Evolutionary conservation across 805 yeast species (phyloP).

Genomic region (Suhomyces kilbournensis): DNA sequence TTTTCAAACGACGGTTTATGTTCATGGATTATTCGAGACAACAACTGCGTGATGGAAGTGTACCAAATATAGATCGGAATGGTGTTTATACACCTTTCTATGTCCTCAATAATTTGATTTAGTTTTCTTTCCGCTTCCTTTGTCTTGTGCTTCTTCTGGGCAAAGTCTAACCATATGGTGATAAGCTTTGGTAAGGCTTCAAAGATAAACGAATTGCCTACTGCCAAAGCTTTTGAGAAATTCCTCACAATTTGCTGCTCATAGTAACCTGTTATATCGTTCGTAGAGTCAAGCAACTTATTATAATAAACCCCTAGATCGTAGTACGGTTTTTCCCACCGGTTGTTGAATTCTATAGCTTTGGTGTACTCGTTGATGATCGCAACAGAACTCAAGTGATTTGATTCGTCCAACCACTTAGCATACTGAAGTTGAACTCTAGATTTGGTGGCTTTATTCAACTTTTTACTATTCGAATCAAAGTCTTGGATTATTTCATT

Average conservation of each 20-base stretch:
- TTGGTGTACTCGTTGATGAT: conserved; percentile 67
- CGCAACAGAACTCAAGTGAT: conserved; percentile 72
- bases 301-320: conserved; percentile 76
- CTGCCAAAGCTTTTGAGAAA: conserved; percentile 57
- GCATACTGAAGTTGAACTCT: conserved; percentile 73
- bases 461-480: conserved; percentile 11
- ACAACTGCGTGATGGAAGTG: conserved; percentile 77
- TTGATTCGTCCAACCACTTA: conserved; percentile 83
- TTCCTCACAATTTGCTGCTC: conserved; percentile 54
- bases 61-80: conserved; percentile 67
- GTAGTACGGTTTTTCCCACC: conserved; percentile 79
- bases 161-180: conserved; percentile 87
- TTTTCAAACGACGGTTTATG: conserved; percentile 54
- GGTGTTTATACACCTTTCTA: conserved; percentile 40
- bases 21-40: conserved; percentile 72
- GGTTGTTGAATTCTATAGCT: conserved; percentile 51
- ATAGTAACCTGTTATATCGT: conserved; percentile 46
- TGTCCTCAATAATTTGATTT: conserved; percentile 46
- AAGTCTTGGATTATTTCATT: conserved; percentile 36
- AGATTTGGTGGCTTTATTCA: conserved; percentile 21
- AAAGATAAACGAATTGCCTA: conserved; percentile 63
- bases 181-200: conserved; percentile 89
- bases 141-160: conserved; percentile 24
- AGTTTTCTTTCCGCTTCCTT: conserved; percentile 36
- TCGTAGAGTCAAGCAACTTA: conserved; percentile 69